Percentiles rank a stretch among this genome's conserved stretches.
These are phyloP conservation scores for Proliferodiscus dingleyae DNA, from an alignment of 2,329 filamentous ascomycete genomes.

Conservation along the genomic window DNA sequence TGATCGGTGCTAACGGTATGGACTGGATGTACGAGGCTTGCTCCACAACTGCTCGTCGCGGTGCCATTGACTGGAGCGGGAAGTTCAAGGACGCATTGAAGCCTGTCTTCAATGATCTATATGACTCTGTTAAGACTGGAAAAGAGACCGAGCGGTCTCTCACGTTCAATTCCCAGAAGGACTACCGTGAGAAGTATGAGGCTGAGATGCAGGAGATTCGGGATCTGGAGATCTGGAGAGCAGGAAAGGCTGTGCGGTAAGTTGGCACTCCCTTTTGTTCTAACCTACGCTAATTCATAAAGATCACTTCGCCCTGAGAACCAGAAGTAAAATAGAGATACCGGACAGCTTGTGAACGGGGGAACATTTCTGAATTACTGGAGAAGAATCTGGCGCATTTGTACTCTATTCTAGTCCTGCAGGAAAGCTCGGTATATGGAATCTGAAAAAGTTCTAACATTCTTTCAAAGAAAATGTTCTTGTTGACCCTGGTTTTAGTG, in stretches of 20 bases:
- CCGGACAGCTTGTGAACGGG: constrained; percentile 6
- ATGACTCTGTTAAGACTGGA: constrained; percentile 86
- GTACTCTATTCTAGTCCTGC: constrained; percentile 31
- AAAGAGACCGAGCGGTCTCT: constrained; percentile 94
- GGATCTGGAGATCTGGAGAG: constrained; percentile 97
- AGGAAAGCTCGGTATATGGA: constrained; percentile 27
- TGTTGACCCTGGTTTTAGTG: constrained; percentile 10
- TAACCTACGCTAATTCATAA: constrained; percentile 15
- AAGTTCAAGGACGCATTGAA: constrained; percentile 97
- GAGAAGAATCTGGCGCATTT: constrained; percentile 28
- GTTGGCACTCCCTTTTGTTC: constrained; percentile 27
- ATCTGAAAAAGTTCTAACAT: constrained; percentile 30
- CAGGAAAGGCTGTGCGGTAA: constrained; percentile 92
- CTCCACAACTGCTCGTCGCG: constrained; percentile 96
- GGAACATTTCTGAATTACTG: constrained; percentile 21
- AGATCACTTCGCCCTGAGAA: constrained; percentile 81
- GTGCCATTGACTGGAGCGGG: constrained; percentile 97
- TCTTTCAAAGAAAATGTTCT: not conserved
- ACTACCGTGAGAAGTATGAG: constrained; percentile 98
- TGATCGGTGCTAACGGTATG: constrained; percentile 97
- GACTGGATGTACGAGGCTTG: constrained; percentile 99
- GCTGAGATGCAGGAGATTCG: constrained; percentile 98
- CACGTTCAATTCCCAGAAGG: constrained; percentile 91
- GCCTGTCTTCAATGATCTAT: constrained; percentile 97
- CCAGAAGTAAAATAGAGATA: constrained; percentile 52